Evolutionary conservation across 2,329 filamentous ascomycete genomes (phyloP).

Genomic region (Apiospora marii): DNA sequence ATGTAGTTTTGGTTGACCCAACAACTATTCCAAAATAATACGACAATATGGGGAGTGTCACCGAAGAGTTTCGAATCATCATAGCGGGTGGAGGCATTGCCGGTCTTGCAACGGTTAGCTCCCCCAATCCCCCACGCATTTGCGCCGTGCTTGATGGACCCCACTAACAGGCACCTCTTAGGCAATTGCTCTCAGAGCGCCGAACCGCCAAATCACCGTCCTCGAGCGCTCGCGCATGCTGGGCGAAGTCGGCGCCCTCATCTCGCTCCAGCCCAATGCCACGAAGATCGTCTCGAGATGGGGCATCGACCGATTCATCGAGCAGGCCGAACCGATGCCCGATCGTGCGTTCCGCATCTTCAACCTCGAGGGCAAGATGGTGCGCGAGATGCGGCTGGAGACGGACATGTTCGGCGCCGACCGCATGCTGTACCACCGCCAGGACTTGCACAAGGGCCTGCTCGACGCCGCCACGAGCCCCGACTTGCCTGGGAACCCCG

Average conservation of each 20-base stretch:
- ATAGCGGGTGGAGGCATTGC: constrained; percentile 40
- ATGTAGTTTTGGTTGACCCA: neutral
- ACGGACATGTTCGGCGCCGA: constrained; percentile 46
- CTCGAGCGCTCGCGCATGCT: constrained; percentile 38
- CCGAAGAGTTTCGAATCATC: constrained; percentile 25
- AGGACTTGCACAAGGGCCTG: constrained; percentile 48
- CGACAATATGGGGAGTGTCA: neutral
- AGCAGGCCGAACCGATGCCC: constrained; percentile 41
- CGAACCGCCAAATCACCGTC: constrained; percentile 35
- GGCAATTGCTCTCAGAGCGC: constrained; percentile 47
- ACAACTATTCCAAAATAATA: neutral
- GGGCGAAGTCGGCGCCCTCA: constrained; percentile 49
- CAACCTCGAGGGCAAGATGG: constrained; percentile 32
- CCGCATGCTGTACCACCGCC: constrained; percentile 50
- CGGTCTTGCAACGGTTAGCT: constrained; percentile 37
- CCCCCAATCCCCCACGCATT: neutral
- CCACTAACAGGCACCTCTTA: constrained; percentile 23
- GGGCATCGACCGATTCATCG: constrained; percentile 39
- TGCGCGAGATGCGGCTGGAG: constrained; percentile 42
- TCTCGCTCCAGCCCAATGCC: constrained; percentile 52
- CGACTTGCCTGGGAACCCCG: constrained; percentile 36
- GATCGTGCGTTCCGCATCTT: constrained; percentile 47
- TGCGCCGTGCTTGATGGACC: neutral
- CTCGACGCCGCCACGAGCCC: constrained; percentile 25
- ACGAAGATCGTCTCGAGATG: constrained; percentile 44